Percentiles rank a stretch among this genome's conserved stretches.
Evolutionary conservation across 2,329 filamentous ascomycete genomes (phyloP).

Genomic region (Clonostachys solani): DNA sequence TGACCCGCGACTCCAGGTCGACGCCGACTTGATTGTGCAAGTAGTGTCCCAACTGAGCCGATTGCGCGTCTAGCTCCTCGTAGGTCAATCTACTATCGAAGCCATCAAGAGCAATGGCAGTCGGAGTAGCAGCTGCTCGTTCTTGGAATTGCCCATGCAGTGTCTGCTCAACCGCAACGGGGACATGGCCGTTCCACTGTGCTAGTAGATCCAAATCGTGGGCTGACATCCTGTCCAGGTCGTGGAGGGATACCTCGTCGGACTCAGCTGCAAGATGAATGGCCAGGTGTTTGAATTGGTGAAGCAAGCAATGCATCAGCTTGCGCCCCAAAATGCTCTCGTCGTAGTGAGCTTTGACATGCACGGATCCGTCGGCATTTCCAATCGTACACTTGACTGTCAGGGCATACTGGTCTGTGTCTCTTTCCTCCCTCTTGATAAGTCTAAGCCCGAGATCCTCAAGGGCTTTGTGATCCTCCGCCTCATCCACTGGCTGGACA

Average conservation of each 20-base stretch:
- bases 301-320: slow-evolving; percentile 1
- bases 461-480: slow-evolving; percentile 1
- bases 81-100: slow-evolving; percentile 28
- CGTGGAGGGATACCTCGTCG: neutral
- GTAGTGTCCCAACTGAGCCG: neutral
- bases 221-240: slow-evolving; percentile 9
- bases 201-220: neutral
- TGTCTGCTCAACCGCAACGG: neutral
- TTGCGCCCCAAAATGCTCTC: neutral
- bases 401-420: neutral
- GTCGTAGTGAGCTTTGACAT: neutral
- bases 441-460: neutral
- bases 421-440: neutral
- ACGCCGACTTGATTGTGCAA: slow-evolving; percentile 25
- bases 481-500: slow-evolving; percentile 1
- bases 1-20: slow-evolving; percentile 30
- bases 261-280: neutral
- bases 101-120: slow-evolving; percentile 28
- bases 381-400: neutral
- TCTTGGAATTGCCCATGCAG: neutral
- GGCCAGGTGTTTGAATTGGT: slow-evolving; percentile 1
- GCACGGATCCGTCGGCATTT: neutral
- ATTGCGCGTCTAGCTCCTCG: neutral
- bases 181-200: neutral
- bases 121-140: slow-evolving; percentile 9